Evolutionary conservation across 179 eudicot genomes (phyloP).

Genomic region (Heliamphora pulchella): DNA sequence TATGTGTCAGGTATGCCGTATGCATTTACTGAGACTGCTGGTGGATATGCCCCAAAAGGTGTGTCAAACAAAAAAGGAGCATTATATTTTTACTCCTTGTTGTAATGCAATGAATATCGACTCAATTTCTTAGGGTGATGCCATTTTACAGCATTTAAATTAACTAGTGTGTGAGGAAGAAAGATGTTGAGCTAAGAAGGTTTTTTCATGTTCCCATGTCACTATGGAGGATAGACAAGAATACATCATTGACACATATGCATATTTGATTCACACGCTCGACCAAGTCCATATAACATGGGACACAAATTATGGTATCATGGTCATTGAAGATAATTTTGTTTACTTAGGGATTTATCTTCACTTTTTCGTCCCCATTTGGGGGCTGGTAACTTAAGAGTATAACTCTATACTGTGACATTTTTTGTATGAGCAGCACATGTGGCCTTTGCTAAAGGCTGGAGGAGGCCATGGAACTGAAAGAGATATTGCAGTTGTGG

Average conservation of each 20-base stretch:
- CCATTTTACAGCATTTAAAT: neutral
- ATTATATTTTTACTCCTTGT: neutral
- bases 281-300: neutral
- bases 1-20: neutral
- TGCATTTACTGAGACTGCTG: neutral
- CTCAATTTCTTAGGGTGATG: neutral
- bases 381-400: neutral
- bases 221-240: neutral
- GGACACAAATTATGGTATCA: neutral
- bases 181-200: neutral
- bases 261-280: neutral
- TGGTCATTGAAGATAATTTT: neutral
- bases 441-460: constrained; percentile 86
- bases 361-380: neutral
- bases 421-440: constrained; percentile 49
- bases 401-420: neutral
- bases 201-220: neutral
- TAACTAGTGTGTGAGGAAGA: neutral
- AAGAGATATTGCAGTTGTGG: constrained; percentile 69
- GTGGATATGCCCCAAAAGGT: neutral
- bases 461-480: constrained; percentile 59
- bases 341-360: neutral
- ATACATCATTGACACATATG: neutral
- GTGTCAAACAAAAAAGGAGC: neutral
- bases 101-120: no score